These are phyloP conservation scores for Arachis stenosperma DNA, from an alignment of 306 rosid species.

Conservation along the genomic window DNA sequence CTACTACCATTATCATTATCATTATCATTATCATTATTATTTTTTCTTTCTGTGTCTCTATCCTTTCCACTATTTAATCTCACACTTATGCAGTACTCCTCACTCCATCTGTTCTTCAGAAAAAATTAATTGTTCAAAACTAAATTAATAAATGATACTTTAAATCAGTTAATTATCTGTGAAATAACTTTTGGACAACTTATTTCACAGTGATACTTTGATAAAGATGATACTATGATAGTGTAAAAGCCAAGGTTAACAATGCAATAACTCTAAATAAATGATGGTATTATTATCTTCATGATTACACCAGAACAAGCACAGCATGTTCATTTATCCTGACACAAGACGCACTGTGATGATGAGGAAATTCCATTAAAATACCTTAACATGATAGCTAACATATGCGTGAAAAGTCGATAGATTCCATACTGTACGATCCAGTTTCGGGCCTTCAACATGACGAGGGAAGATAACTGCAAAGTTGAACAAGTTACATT, in stretches of 20 bases:
- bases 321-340: slow-evolving; percentile 8
- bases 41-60: too few species aligned
- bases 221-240: background rate
- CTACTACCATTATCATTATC: too few species aligned
- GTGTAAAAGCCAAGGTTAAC: slow-evolving; percentile 15
- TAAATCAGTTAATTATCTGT: slow-evolving; percentile 1
- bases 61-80: background rate
- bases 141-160: slow-evolving; percentile 8
- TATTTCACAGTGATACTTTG: background rate
- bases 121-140: background rate
- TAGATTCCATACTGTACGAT: slow-evolving; percentile 88
- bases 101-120: background rate
- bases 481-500: slow-evolving; percentile 39
- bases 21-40: too few species aligned
- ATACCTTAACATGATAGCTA: slow-evolving; percentile 96
- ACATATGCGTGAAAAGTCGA: slow-evolving; percentile 95
- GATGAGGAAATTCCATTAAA: slow-evolving; percentile 27
- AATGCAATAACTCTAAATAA: slow-evolving; percentile 6
- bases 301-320: slow-evolving; percentile 19
- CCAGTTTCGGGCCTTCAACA: slow-evolving; percentile 86
- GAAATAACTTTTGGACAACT: background rate
- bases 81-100: background rate
- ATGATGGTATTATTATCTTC: slow-evolving; percentile 34
- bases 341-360: background rate
- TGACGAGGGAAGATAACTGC: slow-evolving; percentile 96